Base-by-base conservation (phyloP, 805 yeast genomes). In the Candida sanyiensis region DNA sequence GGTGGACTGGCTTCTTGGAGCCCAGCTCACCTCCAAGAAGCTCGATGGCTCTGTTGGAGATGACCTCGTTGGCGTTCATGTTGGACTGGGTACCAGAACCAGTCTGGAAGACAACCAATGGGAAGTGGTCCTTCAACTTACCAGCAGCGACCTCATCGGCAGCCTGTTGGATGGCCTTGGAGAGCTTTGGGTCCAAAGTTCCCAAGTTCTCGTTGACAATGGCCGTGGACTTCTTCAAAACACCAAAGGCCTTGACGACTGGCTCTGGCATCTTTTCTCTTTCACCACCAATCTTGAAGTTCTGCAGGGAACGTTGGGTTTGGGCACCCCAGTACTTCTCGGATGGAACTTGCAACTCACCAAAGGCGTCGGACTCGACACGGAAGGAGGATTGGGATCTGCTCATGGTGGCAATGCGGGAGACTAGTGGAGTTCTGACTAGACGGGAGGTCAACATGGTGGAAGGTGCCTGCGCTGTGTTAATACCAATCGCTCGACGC, bases 41-140 rank as follows among this genome's bases (percentile, higher is more conserved):
- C 69, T 93, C 97, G 64, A 93, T 93, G 54, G 98, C 98, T 59
- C 98, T 81, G 77, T 93, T 93, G 40, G 96, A 86, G 58, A 93
- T 93, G 52, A 93, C 98, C 72, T 93, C 98, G 65, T 93, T 93
- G 59, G 97, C 96, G 66, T 93, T 90, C 97, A 93, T 93, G 73
- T 93, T 93, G 47, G 95, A 82, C 69, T 93, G 98, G 42, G 98
- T 93, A 63, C 98, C 98, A 23, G 96, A 85, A 44, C 98, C 98
- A 44, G 98, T 93, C 72, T 93, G 98, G 83, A 88, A 93, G 26
- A 93, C 97, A 43, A 93, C 98, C 62, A 93, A 73, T 42, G 98
- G 98, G 80, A 93, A 93, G 66, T 93, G 96, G 56, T 83, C 95
- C 47, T 78, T 74, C 60, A 93, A 75, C 64, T 87, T 85, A 49